Conservation (phyloP, 2,329 filamentous ascomycete species). For the Xylariaceae sp. region DNA sequence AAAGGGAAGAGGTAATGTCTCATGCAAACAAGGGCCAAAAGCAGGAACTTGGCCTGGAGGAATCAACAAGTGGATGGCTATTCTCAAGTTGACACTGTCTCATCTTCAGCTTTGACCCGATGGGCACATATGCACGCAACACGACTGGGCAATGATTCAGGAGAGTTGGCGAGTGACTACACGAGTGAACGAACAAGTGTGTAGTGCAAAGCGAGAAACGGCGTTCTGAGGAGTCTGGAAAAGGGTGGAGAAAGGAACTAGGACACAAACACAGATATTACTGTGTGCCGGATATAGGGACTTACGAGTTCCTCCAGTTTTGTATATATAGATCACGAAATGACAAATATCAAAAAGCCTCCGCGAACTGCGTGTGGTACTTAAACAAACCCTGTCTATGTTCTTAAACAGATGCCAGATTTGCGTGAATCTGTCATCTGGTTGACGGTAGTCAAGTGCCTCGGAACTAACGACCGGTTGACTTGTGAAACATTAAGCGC, state of each 20-base stretch:
- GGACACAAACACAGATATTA: not conserved
- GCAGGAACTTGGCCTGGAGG: not conserved
- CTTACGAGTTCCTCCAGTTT: not conserved
- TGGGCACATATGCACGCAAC: not conserved
- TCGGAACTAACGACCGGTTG: too few relatives aligned
- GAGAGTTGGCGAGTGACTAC: slow-evolving; percentile 12
- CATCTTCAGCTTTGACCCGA: not conserved
- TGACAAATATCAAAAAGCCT: slow-evolving; percentile 12
- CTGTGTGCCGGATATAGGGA: slow-evolving; percentile 7
- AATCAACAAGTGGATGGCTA: not conserved
- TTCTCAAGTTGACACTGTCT: not conserved
- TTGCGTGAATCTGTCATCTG: not conserved
- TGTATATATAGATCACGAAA: slow-evolving; percentile 25
- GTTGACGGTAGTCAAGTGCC: too few relatives aligned
- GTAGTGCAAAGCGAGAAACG: slow-evolving; percentile 7
- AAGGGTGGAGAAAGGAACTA: not conserved
- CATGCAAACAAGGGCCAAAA: not conserved
- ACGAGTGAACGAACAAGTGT: slow-evolving; percentile 10
- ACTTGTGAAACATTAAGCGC: too few relatives aligned
- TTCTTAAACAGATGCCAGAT: not conserved
- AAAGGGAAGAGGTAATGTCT: slow-evolving; percentile 15
- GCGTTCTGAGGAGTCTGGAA: slow-evolving; percentile 17
- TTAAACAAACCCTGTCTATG: slow-evolving; percentile 1
- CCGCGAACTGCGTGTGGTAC: not conserved
- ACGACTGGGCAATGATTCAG: slow-evolving; percentile 6